Base-by-base conservation (phyloP, 2,329 filamentous ascomycete genomes). In the Fusarium sp. region DNA sequence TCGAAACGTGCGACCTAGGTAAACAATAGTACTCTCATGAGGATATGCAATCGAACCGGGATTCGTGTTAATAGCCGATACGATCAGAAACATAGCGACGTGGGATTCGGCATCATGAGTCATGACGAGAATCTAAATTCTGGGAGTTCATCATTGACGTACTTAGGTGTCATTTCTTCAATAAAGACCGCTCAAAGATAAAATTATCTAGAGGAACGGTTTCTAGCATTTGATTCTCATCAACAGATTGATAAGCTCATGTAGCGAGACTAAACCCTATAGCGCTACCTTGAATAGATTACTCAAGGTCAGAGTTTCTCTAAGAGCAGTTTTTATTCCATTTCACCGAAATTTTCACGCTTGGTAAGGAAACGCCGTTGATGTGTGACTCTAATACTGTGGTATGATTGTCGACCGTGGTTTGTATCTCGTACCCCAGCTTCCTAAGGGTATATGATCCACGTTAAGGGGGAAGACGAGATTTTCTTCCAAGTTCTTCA, bases 1-100 rank as follows among this genome's bases (percentile, higher is more conserved):
- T n/a, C 14, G 18, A 6, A 7, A 13, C 25, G 8, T 4, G 3
- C 5, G 18, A 32, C 8, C 11, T 6, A 16, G 14, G 8, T 6
- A 0, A 32, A 34, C 1, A 14, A 18, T 14, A 32, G 18, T 11
- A 13, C 11, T 18, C 2, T 7, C 3, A n/a, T 7, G 5, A 2
- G 27, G 5, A 5, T 18, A 27, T 18, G 6, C 5, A 52, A 30
- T 13, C 5, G 14, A 52, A n/a, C 25, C 9, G 1, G 18, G 3
- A 13, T 52, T 30, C n/a, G 2, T n/a, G 25, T n/a, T 10, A 7
- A 30, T 6, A n/a, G 5, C 16, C 8, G 11, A 6, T n/a, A 6
- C 10, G 5, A 1, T n/a, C 3, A 14, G 4, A 54, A 20, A 8
- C 50, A 32, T 20, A 4, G 10, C 14, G 18, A 32, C 48, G n/a